Base-by-base conservation (phyloP, 129 eudicot genomes). In the Apium graveolens region DNA sequence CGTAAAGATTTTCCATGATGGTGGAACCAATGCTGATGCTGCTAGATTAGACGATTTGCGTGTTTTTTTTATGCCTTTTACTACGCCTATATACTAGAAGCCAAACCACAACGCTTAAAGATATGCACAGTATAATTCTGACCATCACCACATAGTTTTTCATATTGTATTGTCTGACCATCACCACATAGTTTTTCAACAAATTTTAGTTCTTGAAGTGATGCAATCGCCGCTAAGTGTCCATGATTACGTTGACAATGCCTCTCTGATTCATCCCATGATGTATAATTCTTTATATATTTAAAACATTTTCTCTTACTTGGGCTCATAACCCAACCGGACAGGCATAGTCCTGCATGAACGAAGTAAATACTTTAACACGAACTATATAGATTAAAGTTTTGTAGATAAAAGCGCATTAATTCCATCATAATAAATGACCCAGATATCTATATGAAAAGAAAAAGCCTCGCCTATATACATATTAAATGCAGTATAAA, bases 1-100 rank as follows among this genome's bases (percentile, higher is more conserved):
- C 16, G 89, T 88, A 75, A 91, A 93, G 70, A 93, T 85, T 85
- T 88, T 89, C 98, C 98, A 93, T 38, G 97, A 89, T 78, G 93
- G 98, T 44, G 96, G 88, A 80, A 91, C 93, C 81, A 91, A 85
- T 48, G 97, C 93, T 38, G 80, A 77, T 73, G 88, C 93, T 21
- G 92, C 90, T 10, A 87, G 84, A 79, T 86, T 89, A 20, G 97
- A 91, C 75, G 80, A 80, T 74, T 87, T 91, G 38, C 93, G 89
- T 49, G 98, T 89, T 84, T 74, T 93, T 93, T 80, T 80, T 88
- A 39, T 90, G 93, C 78, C 91, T 89, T 74, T 88, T 91, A 84
- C 82, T 88, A 65, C 97, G 91, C 69, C 76, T 84, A 82, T 77
- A 89, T 35, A 91, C 83, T 70, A 93, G 96, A 57, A 93, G 97